Conservation (phyloP, 139 green algal species). For the Chlorella sp. region DNA sequence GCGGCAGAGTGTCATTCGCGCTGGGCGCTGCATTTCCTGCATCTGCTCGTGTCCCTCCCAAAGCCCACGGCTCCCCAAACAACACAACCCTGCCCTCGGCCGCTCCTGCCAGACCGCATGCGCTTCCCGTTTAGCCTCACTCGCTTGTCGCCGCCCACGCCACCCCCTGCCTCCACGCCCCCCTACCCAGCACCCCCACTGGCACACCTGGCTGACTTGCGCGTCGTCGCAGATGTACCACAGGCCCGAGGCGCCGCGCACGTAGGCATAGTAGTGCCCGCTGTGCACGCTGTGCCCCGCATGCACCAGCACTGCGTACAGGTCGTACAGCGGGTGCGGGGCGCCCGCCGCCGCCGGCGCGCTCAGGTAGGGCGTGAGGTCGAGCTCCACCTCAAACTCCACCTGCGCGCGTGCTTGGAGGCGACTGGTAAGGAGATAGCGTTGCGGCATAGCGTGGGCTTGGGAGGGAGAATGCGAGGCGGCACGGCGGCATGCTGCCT, state of each 20-base stretch:
- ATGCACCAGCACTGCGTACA: slow-evolving; percentile 95
- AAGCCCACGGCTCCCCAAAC: too few relatives aligned
- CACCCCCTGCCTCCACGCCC: neutral
- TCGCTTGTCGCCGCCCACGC: too few relatives aligned
- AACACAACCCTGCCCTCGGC: too few relatives aligned
- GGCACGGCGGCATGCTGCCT: too few relatives aligned
- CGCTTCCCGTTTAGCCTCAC: too few relatives aligned
- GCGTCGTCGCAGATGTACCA: slow-evolving; percentile 92
- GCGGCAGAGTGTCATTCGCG: neutral
- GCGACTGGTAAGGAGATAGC: too few relatives aligned
- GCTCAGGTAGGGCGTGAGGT: slow-evolving; percentile 80
- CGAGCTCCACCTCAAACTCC: slow-evolving; percentile 74
- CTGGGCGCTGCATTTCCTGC: too few relatives aligned
- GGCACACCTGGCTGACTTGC: slow-evolving; percentile 43
- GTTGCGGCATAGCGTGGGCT: too few relatives aligned
- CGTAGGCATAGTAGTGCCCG: slow-evolving; percentile 97
- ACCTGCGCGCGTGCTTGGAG: slow-evolving; percentile 63
- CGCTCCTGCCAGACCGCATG: too few relatives aligned
- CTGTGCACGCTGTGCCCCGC: slow-evolving; percentile 90
- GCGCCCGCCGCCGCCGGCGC: too few relatives aligned
- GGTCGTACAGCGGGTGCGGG: slow-evolving; percentile 79
- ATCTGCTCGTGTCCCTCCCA: too few relatives aligned
- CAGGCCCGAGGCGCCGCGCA: slow-evolving; percentile 44
- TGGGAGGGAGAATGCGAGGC: too few relatives aligned
- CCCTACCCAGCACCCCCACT: neutral